phyloP scores from a whole-genome alignment of 768 basidiomycete species.

The Cystobasidium tubakii region DNA sequence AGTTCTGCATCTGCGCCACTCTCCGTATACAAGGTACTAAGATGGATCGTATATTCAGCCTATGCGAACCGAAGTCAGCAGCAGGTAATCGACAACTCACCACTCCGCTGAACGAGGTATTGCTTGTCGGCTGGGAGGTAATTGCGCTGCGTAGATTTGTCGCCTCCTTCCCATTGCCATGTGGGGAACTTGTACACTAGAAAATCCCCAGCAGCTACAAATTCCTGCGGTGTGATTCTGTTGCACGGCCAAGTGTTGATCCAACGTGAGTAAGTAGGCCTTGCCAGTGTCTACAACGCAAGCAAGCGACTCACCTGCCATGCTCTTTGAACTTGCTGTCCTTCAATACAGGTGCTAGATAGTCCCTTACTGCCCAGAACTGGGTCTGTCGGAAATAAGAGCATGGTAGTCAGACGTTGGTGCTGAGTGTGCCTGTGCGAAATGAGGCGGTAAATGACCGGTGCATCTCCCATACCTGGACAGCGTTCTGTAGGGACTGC shows the following conservation, averaged over 20 bases:
- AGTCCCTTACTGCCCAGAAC: constrained; percentile 88
- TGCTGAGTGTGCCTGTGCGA: background rate
- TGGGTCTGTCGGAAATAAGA: constrained; percentile 60
- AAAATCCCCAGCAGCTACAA: constrained; percentile 96
- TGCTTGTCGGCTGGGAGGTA: constrained; percentile 95
- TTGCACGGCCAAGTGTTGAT: background rate
- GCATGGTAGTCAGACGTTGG: constrained; percentile 2
- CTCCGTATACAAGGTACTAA: constrained; percentile 88
- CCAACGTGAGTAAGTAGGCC: background rate
- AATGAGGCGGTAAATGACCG: background rate
- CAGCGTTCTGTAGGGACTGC: constrained; percentile 11
- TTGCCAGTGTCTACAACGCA: background rate
- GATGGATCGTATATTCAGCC: background rate
- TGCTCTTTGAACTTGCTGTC: constrained; percentile 99
- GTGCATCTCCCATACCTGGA: constrained; percentile 57
- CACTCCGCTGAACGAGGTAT: constrained; percentile 84
- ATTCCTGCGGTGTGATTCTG: constrained; percentile 67
- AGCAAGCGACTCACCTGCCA: constrained; percentile 67
- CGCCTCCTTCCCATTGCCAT: constrained; percentile 96
- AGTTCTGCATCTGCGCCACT: constrained; percentile 63
- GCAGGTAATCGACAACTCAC: constrained; percentile 45
- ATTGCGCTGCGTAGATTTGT: constrained; percentile 73
- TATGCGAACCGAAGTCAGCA: background rate
- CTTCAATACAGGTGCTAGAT: constrained; percentile 72
- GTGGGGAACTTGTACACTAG: constrained; percentile 96